Percentiles rank a stretch among this genome's conserved stretches.
phyloP scores from a whole-genome alignment of 2,329 filamentous ascomycete species.

The Aspergillus sp. region DNA sequence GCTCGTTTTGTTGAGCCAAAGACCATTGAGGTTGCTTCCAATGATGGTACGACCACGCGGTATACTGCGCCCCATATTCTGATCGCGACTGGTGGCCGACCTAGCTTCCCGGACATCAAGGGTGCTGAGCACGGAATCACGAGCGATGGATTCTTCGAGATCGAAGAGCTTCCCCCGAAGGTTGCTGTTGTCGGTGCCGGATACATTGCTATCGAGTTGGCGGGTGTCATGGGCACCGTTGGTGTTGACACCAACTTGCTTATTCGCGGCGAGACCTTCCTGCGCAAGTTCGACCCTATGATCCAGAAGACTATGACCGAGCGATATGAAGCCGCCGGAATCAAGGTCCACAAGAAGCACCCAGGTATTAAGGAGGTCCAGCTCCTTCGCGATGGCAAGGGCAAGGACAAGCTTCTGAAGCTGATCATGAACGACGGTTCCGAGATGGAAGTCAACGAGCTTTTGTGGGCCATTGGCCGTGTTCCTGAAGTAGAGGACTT shows the following conservation, averaged over 20 bases:
- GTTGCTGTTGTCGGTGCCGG: slow-evolving; percentile 53
- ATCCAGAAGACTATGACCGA: slow-evolving; percentile 53
- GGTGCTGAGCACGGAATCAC: slow-evolving; percentile 53
- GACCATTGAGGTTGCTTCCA: slow-evolving; percentile 45
- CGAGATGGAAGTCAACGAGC: slow-evolving; percentile 49
- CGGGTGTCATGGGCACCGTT: slow-evolving; percentile 51
- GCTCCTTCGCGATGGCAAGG: slow-evolving; percentile 46
- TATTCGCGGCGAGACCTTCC: slow-evolving; percentile 49
- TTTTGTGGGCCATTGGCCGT: slow-evolving; percentile 53
- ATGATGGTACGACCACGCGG: slow-evolving; percentile 42
- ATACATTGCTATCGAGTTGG: slow-evolving; percentile 54
- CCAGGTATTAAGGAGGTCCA: slow-evolving; percentile 50
- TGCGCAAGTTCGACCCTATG: slow-evolving; percentile 55
- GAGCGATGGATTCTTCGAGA: slow-evolving; percentile 53
- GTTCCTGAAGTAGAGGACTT: slow-evolving; percentile 47
- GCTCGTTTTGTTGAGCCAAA: slow-evolving; percentile 48
- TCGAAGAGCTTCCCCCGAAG: slow-evolving; percentile 52
- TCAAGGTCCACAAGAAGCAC: slow-evolving; percentile 50
- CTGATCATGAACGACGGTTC: slow-evolving; percentile 44
- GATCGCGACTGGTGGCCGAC: slow-evolving; percentile 51
- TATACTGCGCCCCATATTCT: slow-evolving; percentile 50
- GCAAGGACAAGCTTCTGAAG: slow-evolving; percentile 48
- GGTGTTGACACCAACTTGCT: slow-evolving; percentile 54
- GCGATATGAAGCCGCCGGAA: slow-evolving; percentile 50
- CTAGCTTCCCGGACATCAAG: slow-evolving; percentile 43